These are phyloP conservation scores for Arachis hypogaea DNA, from an alignment of 306 rosid species.

Conservation along the genomic window DNA sequence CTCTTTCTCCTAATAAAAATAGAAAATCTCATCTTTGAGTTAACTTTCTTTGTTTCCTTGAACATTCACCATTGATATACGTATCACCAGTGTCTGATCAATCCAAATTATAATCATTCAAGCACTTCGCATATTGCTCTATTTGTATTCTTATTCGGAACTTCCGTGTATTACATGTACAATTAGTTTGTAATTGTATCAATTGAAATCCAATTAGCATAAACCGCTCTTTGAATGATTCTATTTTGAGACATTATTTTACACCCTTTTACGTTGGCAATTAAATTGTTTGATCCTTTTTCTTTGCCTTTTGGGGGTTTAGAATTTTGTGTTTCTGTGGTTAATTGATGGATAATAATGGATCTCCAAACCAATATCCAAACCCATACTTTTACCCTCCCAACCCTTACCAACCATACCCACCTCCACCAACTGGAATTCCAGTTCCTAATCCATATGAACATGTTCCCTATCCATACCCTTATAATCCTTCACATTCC, in stretches of 20 bases:
- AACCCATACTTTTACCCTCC: conserved; percentile 45
- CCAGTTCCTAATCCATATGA: conserved; percentile 45
- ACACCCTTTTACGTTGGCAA: conserved; percentile 11
- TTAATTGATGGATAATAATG: conserved; percentile 46
- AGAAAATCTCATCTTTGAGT: not conserved
- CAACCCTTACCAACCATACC: conserved; percentile 50
- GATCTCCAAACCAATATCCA: conserved; percentile 45
- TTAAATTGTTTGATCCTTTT: not conserved
- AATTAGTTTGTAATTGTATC: conserved; percentile 1
- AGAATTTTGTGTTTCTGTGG: not conserved
- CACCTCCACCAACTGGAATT: conserved; percentile 34
- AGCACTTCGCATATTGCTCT: not conserved
- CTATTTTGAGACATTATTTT: conserved; percentile 1
- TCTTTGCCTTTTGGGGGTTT: conserved; percentile 4
- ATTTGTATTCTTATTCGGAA: not conserved
- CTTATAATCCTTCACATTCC: conserved; percentile 45
- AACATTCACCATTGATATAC: conserved; percentile 13
- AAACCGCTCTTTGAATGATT: not conserved
- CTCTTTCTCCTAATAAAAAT: not conserved
- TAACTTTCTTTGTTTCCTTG: conserved; percentile 29
- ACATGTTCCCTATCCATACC: conserved; percentile 46
- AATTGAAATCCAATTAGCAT: conserved; percentile 19
- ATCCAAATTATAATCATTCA: not conserved
- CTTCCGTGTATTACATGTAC: not conserved
- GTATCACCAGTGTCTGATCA: not conserved